Evolutionary conservation across 1,284 basidiomycete genomes (phyloP).

Genomic region (Boletus semigastroideus): DNA sequence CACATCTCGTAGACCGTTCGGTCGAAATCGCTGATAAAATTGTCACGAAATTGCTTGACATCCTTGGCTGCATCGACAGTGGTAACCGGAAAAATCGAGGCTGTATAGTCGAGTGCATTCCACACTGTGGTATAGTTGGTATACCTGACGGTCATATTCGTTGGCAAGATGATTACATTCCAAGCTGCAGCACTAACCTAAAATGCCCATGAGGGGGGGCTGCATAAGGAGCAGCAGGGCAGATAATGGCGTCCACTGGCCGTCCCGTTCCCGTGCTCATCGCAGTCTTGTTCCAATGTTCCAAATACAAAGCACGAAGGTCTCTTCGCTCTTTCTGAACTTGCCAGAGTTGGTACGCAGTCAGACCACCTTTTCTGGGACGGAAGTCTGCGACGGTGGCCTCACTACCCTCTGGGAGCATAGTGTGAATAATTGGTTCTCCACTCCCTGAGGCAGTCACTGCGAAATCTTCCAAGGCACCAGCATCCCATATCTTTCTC

Average conservation of each 20-base stretch:
- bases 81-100: constrained; percentile 67
- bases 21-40: constrained; percentile 50
- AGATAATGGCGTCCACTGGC: constrained; percentile 64
- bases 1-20: constrained; percentile 53
- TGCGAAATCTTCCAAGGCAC: constrained; percentile 44
- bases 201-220: constrained; percentile 57
- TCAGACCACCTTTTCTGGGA: constrained; percentile 23
- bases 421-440: constrained; percentile 52
- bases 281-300: constrained; percentile 56
- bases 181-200: constrained; percentile 34
- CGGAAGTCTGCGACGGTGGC: constrained; percentile 20
- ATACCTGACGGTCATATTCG: constrained; percentile 34
- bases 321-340: constrained; percentile 45
- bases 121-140: constrained; percentile 60
- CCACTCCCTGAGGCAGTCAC: constrained; percentile 40
- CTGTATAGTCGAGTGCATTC: constrained; percentile 70
- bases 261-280: constrained; percentile 54
- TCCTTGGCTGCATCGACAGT: constrained; percentile 54
- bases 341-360: constrained; percentile 59
- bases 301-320: constrained; percentile 50
- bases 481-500: constrained; percentile 45
- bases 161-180: neutral
- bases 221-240: constrained; percentile 50
- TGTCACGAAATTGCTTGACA: constrained; percentile 38
- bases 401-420: constrained; percentile 38